phyloP scores from a whole-genome alignment of 352 stramenopile genomes.

The Phytopythium vexans region DNA sequence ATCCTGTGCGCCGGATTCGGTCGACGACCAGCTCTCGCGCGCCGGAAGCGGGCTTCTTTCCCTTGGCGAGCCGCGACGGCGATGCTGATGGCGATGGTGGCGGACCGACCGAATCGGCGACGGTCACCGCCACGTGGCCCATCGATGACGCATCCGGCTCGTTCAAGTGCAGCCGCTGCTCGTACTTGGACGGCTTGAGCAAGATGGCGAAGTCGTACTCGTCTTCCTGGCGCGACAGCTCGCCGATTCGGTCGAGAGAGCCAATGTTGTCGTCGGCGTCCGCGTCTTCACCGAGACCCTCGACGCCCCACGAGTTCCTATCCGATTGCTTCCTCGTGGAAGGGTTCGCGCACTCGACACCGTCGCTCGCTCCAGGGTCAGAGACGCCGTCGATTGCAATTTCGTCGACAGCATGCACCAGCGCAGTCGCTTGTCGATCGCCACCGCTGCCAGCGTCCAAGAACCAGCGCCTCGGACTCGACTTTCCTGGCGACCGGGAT shows the following conservation, averaged over 20 bases:
- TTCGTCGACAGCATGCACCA: not conserved
- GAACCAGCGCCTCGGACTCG: slow-evolving; percentile 4
- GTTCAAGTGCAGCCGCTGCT: slow-evolving; percentile 48
- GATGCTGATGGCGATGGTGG: not conserved
- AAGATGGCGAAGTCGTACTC: slow-evolving; percentile 87
- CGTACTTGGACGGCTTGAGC: slow-evolving; percentile 66
- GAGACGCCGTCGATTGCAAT: no score
- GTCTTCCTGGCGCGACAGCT: slow-evolving; percentile 64
- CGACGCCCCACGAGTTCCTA: no score
- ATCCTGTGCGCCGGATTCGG: slow-evolving; percentile 53
- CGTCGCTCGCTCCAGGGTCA: no score
- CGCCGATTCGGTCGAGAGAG: slow-evolving; percentile 37
- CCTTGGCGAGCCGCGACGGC: not conserved
- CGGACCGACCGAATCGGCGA: not conserved
- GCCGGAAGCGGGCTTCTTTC: slow-evolving; percentile 9
- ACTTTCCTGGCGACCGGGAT: not conserved
- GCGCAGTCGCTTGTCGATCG: not conserved
- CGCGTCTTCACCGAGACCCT: not conserved
- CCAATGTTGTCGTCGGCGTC: not conserved
- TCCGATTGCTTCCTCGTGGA: no score
- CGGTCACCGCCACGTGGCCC: not conserved
- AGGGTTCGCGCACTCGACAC: no score
- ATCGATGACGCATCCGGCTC: slow-evolving; percentile 1
- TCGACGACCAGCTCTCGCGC: slow-evolving; percentile 41
- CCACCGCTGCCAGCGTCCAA: not conserved